phyloP scores from a whole-genome alignment of 306 rosid species.

The Gastrolobium villosum region DNA sequence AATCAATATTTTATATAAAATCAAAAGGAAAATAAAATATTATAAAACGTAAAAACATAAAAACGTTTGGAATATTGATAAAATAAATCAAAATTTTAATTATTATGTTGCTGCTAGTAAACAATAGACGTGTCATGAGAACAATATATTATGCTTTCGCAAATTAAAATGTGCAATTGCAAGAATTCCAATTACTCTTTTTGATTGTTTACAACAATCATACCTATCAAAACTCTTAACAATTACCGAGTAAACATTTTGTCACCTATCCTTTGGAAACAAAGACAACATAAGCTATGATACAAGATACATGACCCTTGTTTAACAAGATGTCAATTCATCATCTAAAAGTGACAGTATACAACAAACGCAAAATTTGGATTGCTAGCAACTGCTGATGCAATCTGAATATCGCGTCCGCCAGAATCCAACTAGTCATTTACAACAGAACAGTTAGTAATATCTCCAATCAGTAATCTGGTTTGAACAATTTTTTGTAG shows the following conservation, averaged over 20 bases:
- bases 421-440: constrained; percentile 36
- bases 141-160: neutral
- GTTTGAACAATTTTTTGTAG: constrained; percentile 5
- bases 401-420: constrained; percentile 38
- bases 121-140: neutral
- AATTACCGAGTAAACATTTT: constrained; percentile 7
- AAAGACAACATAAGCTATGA: constrained; percentile 24
- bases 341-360: constrained; percentile 26
- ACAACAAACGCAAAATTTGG: constrained; percentile 22
- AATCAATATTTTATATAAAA: no score
- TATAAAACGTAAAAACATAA: no score
- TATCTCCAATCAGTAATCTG: constrained; percentile 35
- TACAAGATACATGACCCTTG: constrained; percentile 26
- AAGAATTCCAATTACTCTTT: neutral
- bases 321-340: constrained; percentile 36
- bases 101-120: neutral
- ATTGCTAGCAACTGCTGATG: constrained; percentile 30
- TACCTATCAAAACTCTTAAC: constrained; percentile 11
- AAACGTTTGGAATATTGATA: no score
- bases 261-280: constrained; percentile 13
- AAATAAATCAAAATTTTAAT: no score
- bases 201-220: constrained; percentile 14
- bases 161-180: no score
- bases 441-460: constrained; percentile 42
- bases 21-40: no score